Base-by-base conservation (phyloP, 1,284 basidiomycete species). In the Austroboletus rostrupii region DNA sequence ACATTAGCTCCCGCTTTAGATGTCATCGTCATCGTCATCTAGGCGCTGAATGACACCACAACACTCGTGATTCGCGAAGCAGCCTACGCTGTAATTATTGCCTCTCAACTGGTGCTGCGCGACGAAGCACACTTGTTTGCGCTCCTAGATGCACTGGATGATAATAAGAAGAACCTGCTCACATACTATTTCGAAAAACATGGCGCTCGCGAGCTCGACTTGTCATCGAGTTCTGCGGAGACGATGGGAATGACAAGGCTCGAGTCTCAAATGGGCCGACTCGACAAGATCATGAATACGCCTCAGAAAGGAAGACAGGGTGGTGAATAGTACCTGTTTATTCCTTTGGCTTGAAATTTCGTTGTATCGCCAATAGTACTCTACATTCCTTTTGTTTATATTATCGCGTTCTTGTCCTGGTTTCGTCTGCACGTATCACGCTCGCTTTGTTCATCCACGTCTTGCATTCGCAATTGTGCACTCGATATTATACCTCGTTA, bases 151-250 rank as follows among this genome's bases (percentile, higher is more conserved):
- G 87, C 86, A 11, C 73, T 92, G 32, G 80, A 85, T 13, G 85
- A 89, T 55, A 88, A 89, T 60, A 90, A 92, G 75, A 90, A 90
- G 74, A 91, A 92, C 62, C 72, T 92, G 26, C 72, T 92, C 45
- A 89, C 89, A 2, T 92, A 92, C 58, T 74, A 91, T 48, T 91
- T 91, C 57, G 88, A 90, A 64, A 91, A 90, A 65, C 86, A 90
- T 59, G 81, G 83, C 31, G 85, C 79, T 13, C 74, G 87, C 41
- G 81, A 77, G 42, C 55, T 62, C 17, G 66, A 68, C 46, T 64
- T 67, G 49, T 57, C 58, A 9, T 56, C 60, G 13, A 58, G 61
- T 2, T 61, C 62, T 31, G 65, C 67, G n/a, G 64, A 68, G 6
- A 40, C 44, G 7, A 62, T 63, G 17, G 78, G 83, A 19, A 73